Percentiles rank a stretch among this genome's conserved stretches.
phyloP scores from a whole-genome alignment of 495 filamentous ascomycete genomes.

The Lasiosphaeria miniovina region DNA sequence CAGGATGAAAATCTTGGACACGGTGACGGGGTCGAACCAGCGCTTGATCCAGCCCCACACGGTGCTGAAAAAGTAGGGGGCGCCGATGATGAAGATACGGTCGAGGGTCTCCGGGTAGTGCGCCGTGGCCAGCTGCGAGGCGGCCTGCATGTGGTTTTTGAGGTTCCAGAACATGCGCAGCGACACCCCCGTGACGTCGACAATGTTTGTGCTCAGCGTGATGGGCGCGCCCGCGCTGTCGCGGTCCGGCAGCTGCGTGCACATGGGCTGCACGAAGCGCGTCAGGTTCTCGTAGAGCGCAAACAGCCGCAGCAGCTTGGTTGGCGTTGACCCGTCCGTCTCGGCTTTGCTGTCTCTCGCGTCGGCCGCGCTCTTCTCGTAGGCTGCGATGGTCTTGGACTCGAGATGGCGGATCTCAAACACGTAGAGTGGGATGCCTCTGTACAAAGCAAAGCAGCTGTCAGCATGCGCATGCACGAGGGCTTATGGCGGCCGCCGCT shows the following conservation, averaged over 20 bases:
- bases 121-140: conserved; percentile 78
- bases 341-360: conserved; percentile 52
- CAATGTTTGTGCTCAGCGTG: conserved; percentile 84
- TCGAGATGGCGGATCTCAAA: conserved; percentile 82
- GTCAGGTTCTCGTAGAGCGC: conserved; percentile 86
- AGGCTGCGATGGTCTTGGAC: conserved; percentile 72
- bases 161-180: conserved; percentile 93
- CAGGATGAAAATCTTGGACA: conserved; percentile 90
- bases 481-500: too few species aligned
- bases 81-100: conserved; percentile 85
- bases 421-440: conserved; percentile 85
- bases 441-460: conserved; percentile 21
- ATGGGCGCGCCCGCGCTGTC: conserved; percentile 72
- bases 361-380: conserved; percentile 61
- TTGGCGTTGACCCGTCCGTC: conserved; percentile 57
- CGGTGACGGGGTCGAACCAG: conserved; percentile 93
- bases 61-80: conserved; percentile 86
- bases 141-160: conserved; percentile 87
- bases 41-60: conserved; percentile 95
- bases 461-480: not conserved
- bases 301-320: conserved; percentile 75
- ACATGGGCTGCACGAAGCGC: conserved; percentile 81
- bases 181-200: conserved; percentile 79
- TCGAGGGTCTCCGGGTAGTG: conserved; percentile 91
- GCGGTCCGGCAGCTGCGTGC: conserved; percentile 64